phyloP scores from a whole-genome alignment of 2,329 filamentous ascomycete species.

The Fusarium camptoceras region DNA sequence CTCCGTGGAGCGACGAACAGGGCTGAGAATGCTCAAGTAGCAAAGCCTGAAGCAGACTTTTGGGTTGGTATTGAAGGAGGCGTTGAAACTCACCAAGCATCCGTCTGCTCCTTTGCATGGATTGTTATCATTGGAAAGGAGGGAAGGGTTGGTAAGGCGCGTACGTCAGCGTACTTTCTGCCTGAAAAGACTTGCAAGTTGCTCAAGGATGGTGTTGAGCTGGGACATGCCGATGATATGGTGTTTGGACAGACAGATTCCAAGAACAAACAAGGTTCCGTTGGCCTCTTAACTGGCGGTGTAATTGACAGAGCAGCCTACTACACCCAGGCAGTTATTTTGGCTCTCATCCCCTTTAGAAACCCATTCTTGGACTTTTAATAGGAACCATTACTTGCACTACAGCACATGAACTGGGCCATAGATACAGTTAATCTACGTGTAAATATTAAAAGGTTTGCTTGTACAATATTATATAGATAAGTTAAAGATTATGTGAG shows the following conservation, averaged over 20 bases:
- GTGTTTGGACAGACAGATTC: conserved; percentile 54
- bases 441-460: background rate
- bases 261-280: conserved; percentile 54
- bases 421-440: background rate
- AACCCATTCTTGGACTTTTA: conserved; percentile 51
- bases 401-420: background rate
- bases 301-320: conserved; percentile 52
- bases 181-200: conserved; percentile 52
- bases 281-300: conserved; percentile 55
- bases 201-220: conserved; percentile 52
- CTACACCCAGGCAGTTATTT: conserved; percentile 55
- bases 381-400: background rate
- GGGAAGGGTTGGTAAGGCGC: conserved; percentile 51
- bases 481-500: conserved; percentile 18
- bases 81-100: conserved; percentile 47
- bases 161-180: conserved; percentile 54
- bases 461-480: conserved; percentile 2
- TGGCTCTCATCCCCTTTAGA: conserved; percentile 57
- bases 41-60: conserved; percentile 51
- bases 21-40: conserved; percentile 48
- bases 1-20: conserved; percentile 55
- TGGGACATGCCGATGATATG: conserved; percentile 55
- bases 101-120: conserved; percentile 56
- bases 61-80: conserved; percentile 59
- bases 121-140: conserved; percentile 50